Conservation (phyloP, 345 rosid species). For the Euphorbia peplus region DNA sequence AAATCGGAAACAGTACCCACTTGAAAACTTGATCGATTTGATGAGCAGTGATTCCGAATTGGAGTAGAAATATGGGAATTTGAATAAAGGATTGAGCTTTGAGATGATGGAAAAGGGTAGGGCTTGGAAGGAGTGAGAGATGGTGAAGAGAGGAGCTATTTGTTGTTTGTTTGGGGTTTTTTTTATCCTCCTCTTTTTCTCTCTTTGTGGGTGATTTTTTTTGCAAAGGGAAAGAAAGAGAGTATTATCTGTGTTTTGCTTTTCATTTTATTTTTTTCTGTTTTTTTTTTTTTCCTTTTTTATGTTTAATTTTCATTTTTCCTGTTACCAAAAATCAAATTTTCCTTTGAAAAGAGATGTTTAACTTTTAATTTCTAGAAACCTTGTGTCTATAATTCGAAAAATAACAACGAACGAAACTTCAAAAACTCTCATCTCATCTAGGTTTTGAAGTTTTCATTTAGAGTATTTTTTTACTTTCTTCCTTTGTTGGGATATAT, state of each 20-base stretch:
- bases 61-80: not conserved
- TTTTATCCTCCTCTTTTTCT: not conserved
- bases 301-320: not conserved
- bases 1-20: constrained; percentile 3
- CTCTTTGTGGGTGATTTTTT: not conserved
- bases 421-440: too few relatives aligned
- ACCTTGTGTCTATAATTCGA: too few relatives aligned
- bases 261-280: not conserved
- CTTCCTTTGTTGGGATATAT: too few relatives aligned
- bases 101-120: constrained; percentile 10
- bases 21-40: not conserved
- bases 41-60: constrained; percentile 7
- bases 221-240: not conserved
- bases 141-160: constrained; percentile 9
- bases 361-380: too few relatives aligned
- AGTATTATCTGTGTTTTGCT: constrained; percentile 1
- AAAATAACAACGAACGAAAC: too few relatives aligned
- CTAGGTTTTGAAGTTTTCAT: too few relatives aligned
- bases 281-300: not conserved
- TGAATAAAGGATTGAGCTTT: not conserved
- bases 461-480: too few relatives aligned
- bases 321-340: not conserved
- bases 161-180: not conserved
- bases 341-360: too few relatives aligned
- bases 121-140: constrained; percentile 15